These are phyloP conservation scores for Catenaria anguillulae DNA, from an alignment of 371 early-diverging fungal genomes.

Conservation along the genomic window DNA sequence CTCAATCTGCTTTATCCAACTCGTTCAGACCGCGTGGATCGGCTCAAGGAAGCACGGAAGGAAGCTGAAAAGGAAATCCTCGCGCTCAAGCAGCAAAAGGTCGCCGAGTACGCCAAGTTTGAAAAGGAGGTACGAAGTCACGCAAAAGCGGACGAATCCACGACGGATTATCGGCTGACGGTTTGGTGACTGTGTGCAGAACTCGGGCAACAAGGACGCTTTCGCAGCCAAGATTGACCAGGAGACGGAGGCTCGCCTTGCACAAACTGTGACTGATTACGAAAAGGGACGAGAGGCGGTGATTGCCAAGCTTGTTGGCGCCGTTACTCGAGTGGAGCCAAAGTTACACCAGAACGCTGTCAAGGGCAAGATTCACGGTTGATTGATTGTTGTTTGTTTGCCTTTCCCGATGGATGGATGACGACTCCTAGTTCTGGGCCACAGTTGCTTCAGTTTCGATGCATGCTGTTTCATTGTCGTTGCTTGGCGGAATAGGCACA, in stretches of 20 bases:
- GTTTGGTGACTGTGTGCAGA: too few relatives aligned
- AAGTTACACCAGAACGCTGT: conserved; percentile 43
- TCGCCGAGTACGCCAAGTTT: conserved; percentile 59
- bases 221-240: conserved; percentile 45
- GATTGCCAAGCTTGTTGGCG: conserved; percentile 51
- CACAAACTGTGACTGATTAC: conserved; percentile 43
- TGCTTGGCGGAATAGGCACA: too few relatives aligned
- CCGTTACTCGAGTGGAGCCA: conserved; percentile 55
- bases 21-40: conserved; percentile 76
- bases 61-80: conserved; percentile 89
- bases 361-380: conserved; percentile 12
- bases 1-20: not conserved
- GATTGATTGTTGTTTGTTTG: too few relatives aligned
- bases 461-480: too few relatives aligned
- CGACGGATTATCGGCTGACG: too few relatives aligned
- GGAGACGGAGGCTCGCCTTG: conserved; percentile 65
- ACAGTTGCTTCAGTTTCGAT: too few relatives aligned
- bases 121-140: conserved; percentile 50
- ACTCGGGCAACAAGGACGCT: conserved; percentile 57
- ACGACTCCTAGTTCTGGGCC: too few relatives aligned
- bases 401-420: too few relatives aligned
- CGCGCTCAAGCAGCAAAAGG: conserved; percentile 65
- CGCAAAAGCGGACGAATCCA: too few relatives aligned
- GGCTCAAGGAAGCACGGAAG: conserved; percentile 83
- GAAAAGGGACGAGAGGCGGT: conserved; percentile 54